Evolutionary conservation across 1,139 yeast species (phyloP), one percentile per base, ranked within the genome.

Genomic region (Pichia sp.): DNA sequence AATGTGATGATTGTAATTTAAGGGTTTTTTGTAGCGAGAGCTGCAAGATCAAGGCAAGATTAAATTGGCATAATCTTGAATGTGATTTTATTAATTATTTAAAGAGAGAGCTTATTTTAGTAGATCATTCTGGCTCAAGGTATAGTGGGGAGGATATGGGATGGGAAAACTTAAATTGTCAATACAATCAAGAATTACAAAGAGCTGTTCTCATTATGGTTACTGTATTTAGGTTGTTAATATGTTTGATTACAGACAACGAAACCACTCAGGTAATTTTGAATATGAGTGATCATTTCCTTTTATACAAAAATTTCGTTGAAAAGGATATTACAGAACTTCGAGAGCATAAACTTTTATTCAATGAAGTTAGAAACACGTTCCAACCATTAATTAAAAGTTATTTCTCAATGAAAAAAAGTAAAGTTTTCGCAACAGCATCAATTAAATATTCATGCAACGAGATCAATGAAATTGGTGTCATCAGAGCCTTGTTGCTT

Each of bases 281-380:
- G 3, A 48, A 51, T 16, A 45, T 59, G 44, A 56, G 59, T 20
- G 55, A 59, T 4, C 61, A 59, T 35, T 47, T 52, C 37, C 52
- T 53, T 16, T 20, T 41, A 13, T 57, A 44, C 35, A 20, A 42
- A 18, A 25, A 26, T 7, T 52, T 45, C 50, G 27, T 42, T 41
- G 23, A 43, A 16, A 22, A n/a, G 3, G 35, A 39, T 3, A 24
- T 20, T 25, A 15, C 22, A 12, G 43, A 39, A 11, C 18, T 40
- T 40, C 20, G 13, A 15, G 45, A 50, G 44, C 40, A 42, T n/a
- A 25, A 39, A 13, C 39, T 15, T 6, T 12, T 49, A n/a, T 49
- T 51, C 39, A 30, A 44, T 4, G 36, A 29, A n/a, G 44, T 46
- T 9, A 39, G 38, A 24, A 8, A 39, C 16, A 40, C 43, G 13